Base-by-base conservation (phyloP, 2,329 filamentous ascomycete genomes). In the Colletotrichum gigasporum region DNA sequence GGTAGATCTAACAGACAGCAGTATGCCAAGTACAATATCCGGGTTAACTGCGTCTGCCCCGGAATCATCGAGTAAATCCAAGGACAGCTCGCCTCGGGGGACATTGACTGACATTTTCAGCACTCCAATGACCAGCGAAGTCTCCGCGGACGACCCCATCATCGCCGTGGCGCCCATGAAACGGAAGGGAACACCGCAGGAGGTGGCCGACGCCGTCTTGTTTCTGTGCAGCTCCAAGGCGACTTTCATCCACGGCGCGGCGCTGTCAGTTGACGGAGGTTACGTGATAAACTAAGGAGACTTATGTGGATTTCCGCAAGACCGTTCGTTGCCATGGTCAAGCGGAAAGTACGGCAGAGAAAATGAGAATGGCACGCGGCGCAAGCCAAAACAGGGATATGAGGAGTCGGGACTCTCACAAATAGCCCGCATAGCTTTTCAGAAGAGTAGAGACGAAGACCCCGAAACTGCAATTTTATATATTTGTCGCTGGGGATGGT, bases 11-110 rank as follows among this genome's bases (percentile, higher is more conserved):
- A 50, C 16, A 3, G n/a, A 5, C 2, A 9, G 11, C 35, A 81
- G 79, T 83, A 82, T 66, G 75, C 79, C 3, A 74, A 79, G 34
- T 71, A 82, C 35, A 76, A 78, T 34, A 82, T 84, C 59, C 69
- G 81, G 3, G 73, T 83, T 44, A 83, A 83, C 56, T 80, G 76
- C 53, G 77, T 83, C 12, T 83, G 80, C 59, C 80, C 80, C 2
- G 81, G 81, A 16, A 72, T 82, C 2, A 80, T 80, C n/a, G 76
- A 77, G 76, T 76, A 65, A 70, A 71, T 64, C 18, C 24, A 9
- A 7, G 1, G 7, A 4, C 3, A 8, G 6, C 20, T 47, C 7
- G 4, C 41, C 7, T n/a, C 0, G 20, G 2, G 20, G 4, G 10
- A 28, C 11, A 1, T 16, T 30, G 18, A 42, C 45, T 47, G 18